Evolutionary conservation across 179 eudicot species (phyloP), one percentile per base, ranked within the genome.

Genomic region (Drosera spatulata): DNA sequence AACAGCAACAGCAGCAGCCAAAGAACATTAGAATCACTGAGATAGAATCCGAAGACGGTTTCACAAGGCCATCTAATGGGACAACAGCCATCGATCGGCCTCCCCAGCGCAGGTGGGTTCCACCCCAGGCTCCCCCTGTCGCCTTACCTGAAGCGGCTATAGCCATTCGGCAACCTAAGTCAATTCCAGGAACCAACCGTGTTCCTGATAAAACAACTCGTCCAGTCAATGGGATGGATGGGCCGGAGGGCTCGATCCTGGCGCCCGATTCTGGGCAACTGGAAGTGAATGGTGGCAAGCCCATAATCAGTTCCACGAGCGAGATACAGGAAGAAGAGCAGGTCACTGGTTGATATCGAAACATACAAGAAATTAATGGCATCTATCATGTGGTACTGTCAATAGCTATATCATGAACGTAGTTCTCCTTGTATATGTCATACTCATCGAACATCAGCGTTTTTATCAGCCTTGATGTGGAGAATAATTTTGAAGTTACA

Each of bases 51-150:
- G 80, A 65, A 52, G 66, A 78, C 39, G 71, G 71, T 13, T 59
- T 59, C 50, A 65, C 38, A 78, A 55, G 46, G 62, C 61, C 7
- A 71, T 69, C 80, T 65, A 66, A 75, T 58, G 69, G 70, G 39
- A 39, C 53, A 6, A n/a, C 47, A 12, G 59, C 68, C n/a, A 46
- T 56, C 10, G 82, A 77, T 38, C 69, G 68, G 58, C 93, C 95
- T 43, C 55, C 76, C 43, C 86, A 69, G 62, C 85, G 90, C 54
- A 82, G 85, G 4, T 93, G 99, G 97, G 82, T 84, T 53, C 99
- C 97, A 13, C 99, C 99, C 56, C 93, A 77, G 63, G 86, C 95
- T 6, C 99, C 95, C 11, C 93, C 97, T 3, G 85, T 93, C 41
- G 83, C 81, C 22, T 82, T 93, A 81, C 81, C 95, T 13, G 99